Percentiles rank a stretch among this genome's conserved stretches.
Conservation (phyloP, 2,329 filamentous ascomycete genomes). For the Verticillium longisporum region DNA sequence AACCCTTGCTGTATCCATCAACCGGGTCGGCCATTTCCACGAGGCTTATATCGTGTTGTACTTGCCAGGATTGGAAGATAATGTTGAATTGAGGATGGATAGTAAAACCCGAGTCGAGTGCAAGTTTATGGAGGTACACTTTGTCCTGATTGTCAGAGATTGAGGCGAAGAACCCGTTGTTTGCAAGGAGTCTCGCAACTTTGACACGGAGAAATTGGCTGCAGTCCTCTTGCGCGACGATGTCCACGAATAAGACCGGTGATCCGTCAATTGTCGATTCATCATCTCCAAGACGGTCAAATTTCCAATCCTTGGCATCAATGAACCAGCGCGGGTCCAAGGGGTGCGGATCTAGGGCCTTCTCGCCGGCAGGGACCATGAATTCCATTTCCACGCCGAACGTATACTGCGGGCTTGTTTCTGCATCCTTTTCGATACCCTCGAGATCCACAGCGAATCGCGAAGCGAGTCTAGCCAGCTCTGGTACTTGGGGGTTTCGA, state of each 20-base stretch:
- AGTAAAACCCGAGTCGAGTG: neutral
- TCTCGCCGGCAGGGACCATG: neutral
- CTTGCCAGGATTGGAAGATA: conserved; percentile 2
- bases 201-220: neutral
- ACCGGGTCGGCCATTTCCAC: neutral
- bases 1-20: conserved; percentile 2
- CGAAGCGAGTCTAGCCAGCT: neutral
- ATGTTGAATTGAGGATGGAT: neutral
- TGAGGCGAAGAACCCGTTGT: neutral
- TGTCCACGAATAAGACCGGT: neutral
- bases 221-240: neutral
- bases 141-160: neutral
- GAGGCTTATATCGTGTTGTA: conserved; percentile 3
- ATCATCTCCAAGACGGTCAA: no score
- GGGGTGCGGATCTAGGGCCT: neutral
- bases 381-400: conserved; percentile 10
- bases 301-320: neutral
- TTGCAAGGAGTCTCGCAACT: neutral
- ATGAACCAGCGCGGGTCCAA: conserved; percentile 3
- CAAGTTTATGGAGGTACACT: neutral
- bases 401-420: conserved; percentile 1
- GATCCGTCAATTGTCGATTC: no score
- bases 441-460: conserved; percentile 1
- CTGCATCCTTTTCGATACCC: neutral
- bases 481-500: neutral